A percentile compares a stretch with the other conserved stretches of the same genome.
These are phyloP conservation scores for Cavenderia fasciculata DNA, from an alignment of 78 protist genomes.

Conservation along the genomic window DNA sequence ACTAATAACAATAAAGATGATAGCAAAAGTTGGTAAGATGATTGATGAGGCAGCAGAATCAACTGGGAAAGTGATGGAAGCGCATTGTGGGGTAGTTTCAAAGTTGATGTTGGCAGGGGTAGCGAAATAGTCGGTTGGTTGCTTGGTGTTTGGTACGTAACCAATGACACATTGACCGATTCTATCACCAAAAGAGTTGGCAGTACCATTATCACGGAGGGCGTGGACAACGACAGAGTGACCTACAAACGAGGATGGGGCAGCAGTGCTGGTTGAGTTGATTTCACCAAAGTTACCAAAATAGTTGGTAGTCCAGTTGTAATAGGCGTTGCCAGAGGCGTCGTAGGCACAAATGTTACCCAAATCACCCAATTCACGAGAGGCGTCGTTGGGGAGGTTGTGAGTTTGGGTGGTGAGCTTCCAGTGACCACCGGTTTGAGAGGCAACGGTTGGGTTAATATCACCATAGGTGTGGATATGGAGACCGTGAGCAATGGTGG, in stretches of 20 bases:
- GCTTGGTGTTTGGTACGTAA: not conserved
- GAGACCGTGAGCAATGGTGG: slow-evolving; percentile 17
- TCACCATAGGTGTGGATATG: slow-evolving; percentile 63
- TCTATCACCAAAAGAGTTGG: not conserved
- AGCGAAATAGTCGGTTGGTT: too few relatives aligned
- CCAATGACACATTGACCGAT: slow-evolving; percentile 50
- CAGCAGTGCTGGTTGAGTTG: not conserved
- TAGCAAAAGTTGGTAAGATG: too few relatives aligned
- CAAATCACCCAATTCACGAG: slow-evolving; percentile 44
- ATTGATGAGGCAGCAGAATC: too few relatives aligned
- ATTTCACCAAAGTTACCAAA: not conserved
- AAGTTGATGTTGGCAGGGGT: too few relatives aligned
- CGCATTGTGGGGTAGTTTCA: too few relatives aligned
- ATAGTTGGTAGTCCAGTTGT: not conserved
- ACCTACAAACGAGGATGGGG: slow-evolving; percentile 1
- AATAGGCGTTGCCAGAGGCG: not conserved
- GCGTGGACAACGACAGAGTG: slow-evolving; percentile 23
- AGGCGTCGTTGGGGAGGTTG: not conserved
- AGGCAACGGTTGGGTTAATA: not conserved
- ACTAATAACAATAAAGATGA: too few relatives aligned
- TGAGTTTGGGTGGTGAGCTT: not conserved
- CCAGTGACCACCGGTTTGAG: slow-evolving; percentile 38
- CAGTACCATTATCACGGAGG: not conserved
- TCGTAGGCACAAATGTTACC: slow-evolving; percentile 26
- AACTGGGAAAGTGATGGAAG: too few relatives aligned